Percentiles rank a stretch among this genome's conserved stretches.
Evolutionary conservation across 768 basidiomycete genomes (phyloP).

Genomic region (Mrakia blollopis): DNA sequence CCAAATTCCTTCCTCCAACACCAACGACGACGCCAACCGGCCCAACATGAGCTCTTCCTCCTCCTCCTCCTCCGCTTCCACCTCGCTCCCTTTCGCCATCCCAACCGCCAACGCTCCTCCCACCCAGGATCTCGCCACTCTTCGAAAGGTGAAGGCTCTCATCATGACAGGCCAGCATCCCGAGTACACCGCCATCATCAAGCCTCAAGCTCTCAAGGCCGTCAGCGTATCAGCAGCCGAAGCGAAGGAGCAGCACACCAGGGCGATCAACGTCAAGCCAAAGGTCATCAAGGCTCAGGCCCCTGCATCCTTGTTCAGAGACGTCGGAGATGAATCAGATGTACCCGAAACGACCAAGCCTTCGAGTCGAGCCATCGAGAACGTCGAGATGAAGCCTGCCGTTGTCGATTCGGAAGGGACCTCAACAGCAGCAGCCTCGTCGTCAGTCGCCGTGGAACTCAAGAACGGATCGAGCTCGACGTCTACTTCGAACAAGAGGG

Average conservation of each 20-base stretch:
- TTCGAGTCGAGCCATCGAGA: neutral
- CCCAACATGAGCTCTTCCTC: neutral
- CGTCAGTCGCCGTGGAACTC: neutral
- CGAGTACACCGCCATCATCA: constrained; percentile 25
- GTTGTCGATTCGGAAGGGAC: neutral
- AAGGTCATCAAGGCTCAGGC: neutral
- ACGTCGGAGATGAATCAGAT: neutral
- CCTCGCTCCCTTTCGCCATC: neutral
- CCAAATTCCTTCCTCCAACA: too few species aligned
- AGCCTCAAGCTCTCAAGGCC: constrained; percentile 18
- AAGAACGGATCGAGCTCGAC: neutral
- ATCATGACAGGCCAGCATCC: constrained; percentile 5
- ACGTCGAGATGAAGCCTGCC: neutral
- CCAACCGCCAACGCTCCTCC: neutral
- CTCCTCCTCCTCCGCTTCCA: neutral
- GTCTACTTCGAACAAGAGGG: neutral
- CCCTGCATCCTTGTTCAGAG: neutral
- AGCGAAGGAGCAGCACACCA: constrained; percentile 4
- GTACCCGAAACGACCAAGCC: neutral
- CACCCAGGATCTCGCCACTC: neutral
- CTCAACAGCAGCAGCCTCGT: neutral
- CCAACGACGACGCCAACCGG: neutral
- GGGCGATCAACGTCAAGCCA: neutral
- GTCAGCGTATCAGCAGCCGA: constrained; percentile 20
- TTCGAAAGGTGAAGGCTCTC: neutral